A percentile compares a stretch with the other conserved stretches of the same genome.
These are phyloP conservation scores for Nicotiana undulata DNA, from an alignment of 257 asterid species.

Conservation along the genomic window DNA sequence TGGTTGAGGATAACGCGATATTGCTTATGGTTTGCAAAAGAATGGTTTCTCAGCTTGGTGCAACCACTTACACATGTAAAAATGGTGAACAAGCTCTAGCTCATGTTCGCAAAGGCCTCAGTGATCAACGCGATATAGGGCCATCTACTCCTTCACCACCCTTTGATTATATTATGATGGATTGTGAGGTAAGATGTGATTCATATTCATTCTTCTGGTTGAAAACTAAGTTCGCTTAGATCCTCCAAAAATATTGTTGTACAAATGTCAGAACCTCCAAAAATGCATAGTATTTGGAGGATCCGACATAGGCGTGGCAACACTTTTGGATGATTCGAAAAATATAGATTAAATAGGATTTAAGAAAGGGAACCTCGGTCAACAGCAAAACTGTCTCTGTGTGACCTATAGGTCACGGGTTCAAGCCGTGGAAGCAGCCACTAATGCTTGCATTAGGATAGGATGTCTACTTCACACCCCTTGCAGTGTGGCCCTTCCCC, in stretches of 20 bases:
- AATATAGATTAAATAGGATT: neutral
- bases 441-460: too few species aligned
- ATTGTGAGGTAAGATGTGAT: slow-evolving; percentile 49
- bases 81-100: slow-evolving; percentile 50
- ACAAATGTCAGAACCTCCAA: neutral
- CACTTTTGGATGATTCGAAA: neutral
- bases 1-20: slow-evolving; percentile 49
- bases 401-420: too few species aligned
- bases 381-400: too few species aligned
- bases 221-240: neutral
- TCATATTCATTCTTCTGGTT: neutral
- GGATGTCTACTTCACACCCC: too few species aligned
- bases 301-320: too few species aligned
- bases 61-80: slow-evolving; percentile 22
- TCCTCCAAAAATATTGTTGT: neutral
- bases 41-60: slow-evolving; percentile 45
- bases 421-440: too few species aligned
- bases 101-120: slow-evolving; percentile 30
- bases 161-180: slow-evolving; percentile 72
- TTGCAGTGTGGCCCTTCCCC: too few species aligned
- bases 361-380: too few species aligned
- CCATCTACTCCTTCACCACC: slow-evolving; percentile 15
- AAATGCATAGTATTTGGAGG: neutral
- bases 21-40: slow-evolving; percentile 36
- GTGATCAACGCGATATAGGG: neutral